These are phyloP conservation scores for Priceomyces castillae DNA, from an alignment of 805 yeast genomes.

Conservation along the genomic window DNA sequence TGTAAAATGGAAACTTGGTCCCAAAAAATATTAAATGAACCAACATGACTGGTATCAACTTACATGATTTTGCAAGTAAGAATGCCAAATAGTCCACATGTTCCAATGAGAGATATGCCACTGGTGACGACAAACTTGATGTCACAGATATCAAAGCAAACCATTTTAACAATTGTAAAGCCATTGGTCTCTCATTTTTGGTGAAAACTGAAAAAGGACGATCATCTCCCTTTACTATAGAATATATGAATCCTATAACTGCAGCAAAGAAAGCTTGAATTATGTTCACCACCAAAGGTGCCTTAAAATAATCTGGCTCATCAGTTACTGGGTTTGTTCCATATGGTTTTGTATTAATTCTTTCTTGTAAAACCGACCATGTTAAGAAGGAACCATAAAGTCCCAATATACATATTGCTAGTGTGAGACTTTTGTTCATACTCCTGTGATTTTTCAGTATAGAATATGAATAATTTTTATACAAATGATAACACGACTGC, in stretches of 20 bases:
- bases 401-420: constrained; percentile 48
- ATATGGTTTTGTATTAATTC: constrained; percentile 74
- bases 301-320: constrained; percentile 51
- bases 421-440: constrained; percentile 16
- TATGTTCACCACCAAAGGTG: constrained; percentile 75
- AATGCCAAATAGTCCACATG: constrained; percentile 86
- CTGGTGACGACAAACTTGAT: constrained; percentile 78
- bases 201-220: constrained; percentile 32
- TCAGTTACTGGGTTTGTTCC: constrained; percentile 41
- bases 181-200: constrained; percentile 20
- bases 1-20: constrained; percentile 67
- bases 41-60: constrained; percentile 89
- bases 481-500: background rate
- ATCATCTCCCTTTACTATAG: constrained; percentile 32
- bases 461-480: background rate
- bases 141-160: constrained; percentile 61
- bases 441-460: constrained; percentile 1
- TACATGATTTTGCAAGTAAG: constrained; percentile 88
- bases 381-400: constrained; percentile 83
- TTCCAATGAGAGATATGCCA: constrained; percentile 72
- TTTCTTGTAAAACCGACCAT: constrained; percentile 93
- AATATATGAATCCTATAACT: constrained; percentile 61
- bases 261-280: constrained; percentile 75
- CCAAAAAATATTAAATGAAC: constrained; percentile 73
- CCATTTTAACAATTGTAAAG: constrained; percentile 23